Percentiles rank a stretch among this genome's conserved stretches.
Evolutionary conservation across 2,329 filamentous ascomycete genomes (phyloP).

Genomic region (Didymella keratinophila): DNA sequence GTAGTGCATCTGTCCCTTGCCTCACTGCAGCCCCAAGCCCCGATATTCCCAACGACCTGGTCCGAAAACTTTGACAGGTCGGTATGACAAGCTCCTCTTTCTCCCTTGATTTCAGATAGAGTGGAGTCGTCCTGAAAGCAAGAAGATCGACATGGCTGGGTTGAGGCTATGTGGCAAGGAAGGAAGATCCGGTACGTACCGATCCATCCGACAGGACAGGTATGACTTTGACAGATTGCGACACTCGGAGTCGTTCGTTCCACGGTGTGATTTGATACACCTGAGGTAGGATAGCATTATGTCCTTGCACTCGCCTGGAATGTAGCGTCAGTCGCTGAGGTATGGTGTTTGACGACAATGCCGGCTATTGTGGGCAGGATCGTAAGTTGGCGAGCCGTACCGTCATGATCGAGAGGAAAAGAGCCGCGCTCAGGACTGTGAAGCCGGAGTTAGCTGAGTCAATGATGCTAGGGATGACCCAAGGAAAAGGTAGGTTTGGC

Average conservation of each 20-base stretch:
- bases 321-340: slow-evolving; percentile 29
- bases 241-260: slow-evolving; percentile 87
- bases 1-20: slow-evolving; percentile 36
- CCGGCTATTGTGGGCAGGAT: neutral
- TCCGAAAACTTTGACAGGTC: slow-evolving; percentile 42
- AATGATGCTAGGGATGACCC: slow-evolving; percentile 10
- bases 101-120: slow-evolving; percentile 30
- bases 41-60: slow-evolving; percentile 37
- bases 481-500: slow-evolving; percentile 10
- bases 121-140: slow-evolving; percentile 17
- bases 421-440: slow-evolving; percentile 85
- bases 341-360: slow-evolving; percentile 2
- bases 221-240: slow-evolving; percentile 87
- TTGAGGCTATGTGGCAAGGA: slow-evolving; percentile 24
- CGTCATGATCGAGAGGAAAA: slow-evolving; percentile 96
- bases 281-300: slow-evolving; percentile 85
- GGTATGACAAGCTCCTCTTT: slow-evolving; percentile 39
- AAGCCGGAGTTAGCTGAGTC: slow-evolving; percentile 20
- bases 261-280: slow-evolving; percentile 84
- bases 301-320: slow-evolving; percentile 85
- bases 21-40: slow-evolving; percentile 20
- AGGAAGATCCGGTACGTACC: slow-evolving; percentile 63
- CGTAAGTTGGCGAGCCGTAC: slow-evolving; percentile 62
- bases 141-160: slow-evolving; percentile 14
- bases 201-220: slow-evolving; percentile 91